phyloP scores from a whole-genome alignment of 2,329 filamentous ascomycete genomes.

The Diaporthe ampelina region DNA sequence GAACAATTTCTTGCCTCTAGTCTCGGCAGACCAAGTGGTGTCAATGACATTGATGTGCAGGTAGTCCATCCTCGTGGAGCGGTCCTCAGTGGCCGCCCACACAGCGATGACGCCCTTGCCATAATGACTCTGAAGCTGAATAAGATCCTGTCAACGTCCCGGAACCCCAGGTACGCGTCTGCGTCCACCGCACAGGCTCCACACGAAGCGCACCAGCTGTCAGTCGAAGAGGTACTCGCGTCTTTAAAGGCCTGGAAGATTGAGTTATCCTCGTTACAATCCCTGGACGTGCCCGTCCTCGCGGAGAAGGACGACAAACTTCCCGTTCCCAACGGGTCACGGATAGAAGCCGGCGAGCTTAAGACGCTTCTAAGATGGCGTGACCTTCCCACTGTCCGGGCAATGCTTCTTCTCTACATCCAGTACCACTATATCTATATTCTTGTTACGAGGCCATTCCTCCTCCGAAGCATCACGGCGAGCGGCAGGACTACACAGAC shows the following conservation, averaged over 20 bases:
- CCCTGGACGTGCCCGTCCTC: slow-evolving; percentile 45
- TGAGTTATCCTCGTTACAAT: slow-evolving; percentile 43
- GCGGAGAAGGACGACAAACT: slow-evolving; percentile 40
- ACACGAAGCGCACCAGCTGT: slow-evolving; percentile 40
- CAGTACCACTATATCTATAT: slow-evolving; percentile 52
- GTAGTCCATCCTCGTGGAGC: slow-evolving; percentile 49
- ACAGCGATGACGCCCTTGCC: slow-evolving; percentile 48
- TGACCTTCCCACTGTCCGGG: slow-evolving; percentile 47
- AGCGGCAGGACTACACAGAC: neutral
- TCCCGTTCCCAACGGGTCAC: slow-evolving; percentile 32
- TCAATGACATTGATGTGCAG: slow-evolving; percentile 54
- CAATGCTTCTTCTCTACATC: slow-evolving; percentile 49
- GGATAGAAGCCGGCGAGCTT: slow-evolving; percentile 48
- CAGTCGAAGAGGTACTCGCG: slow-evolving; percentile 42
- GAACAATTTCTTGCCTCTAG: slow-evolving; percentile 55
- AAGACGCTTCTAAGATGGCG: slow-evolving; percentile 48
- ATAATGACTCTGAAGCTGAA: slow-evolving; percentile 51
- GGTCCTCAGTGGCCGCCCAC: slow-evolving; percentile 44
- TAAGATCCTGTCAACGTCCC: slow-evolving; percentile 47
- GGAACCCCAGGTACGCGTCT: slow-evolving; percentile 40
- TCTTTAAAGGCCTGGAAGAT: slow-evolving; percentile 47
- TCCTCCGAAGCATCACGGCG: neutral
- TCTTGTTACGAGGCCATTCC: slow-evolving; percentile 49
- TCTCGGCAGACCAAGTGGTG: slow-evolving; percentile 52
- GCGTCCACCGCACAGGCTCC: slow-evolving; percentile 11